Percentiles rank a stretch among this genome's conserved stretches.
Evolutionary conservation across 2,329 filamentous ascomycete species (phyloP).

Genomic region (Taxawa tesnikishii): DNA sequence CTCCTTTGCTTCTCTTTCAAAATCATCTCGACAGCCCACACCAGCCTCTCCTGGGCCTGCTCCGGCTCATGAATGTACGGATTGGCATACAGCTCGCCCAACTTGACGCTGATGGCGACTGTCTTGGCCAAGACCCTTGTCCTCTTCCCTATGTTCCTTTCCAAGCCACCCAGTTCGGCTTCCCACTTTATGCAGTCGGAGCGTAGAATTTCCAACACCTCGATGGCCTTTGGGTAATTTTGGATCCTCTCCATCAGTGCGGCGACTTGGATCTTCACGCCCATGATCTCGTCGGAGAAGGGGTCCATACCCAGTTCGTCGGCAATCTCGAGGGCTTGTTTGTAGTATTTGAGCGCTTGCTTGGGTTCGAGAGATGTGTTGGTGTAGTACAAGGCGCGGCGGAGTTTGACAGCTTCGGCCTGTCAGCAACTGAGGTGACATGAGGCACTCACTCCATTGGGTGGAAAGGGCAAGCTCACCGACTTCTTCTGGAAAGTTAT

Average conservation of each 20-base stretch:
- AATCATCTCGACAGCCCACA: slow-evolving; percentile 71
- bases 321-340: slow-evolving; percentile 62
- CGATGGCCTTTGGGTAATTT: slow-evolving; percentile 56
- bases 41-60: slow-evolving; percentile 60
- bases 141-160: slow-evolving; percentile 35
- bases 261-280: slow-evolving; percentile 73
- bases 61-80: slow-evolving; percentile 63
- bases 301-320: slow-evolving; percentile 67
- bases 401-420: slow-evolving; percentile 59
- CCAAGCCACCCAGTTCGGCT: slow-evolving; percentile 28
- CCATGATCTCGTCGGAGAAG: slow-evolving; percentile 82
- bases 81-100: slow-evolving; percentile 71
- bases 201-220: slow-evolving; percentile 67
- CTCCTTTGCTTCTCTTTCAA: slow-evolving; percentile 63
- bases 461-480: too few relatives aligned
- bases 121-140: slow-evolving; percentile 56
- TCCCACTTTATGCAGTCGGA: slow-evolving; percentile 49
- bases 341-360: slow-evolving; percentile 72
- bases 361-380: slow-evolving; percentile 64
- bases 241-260: slow-evolving; percentile 67
- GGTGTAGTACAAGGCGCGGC: slow-evolving; percentile 76
- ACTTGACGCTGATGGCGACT: slow-evolving; percentile 66
- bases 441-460: background rate
- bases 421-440: background rate
- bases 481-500: slow-evolving; percentile 53